Percentiles rank a stretch among this genome's conserved stretches.
phyloP scores from a whole-genome alignment of 2,329 filamentous ascomycete species.

The Microsporum audouinii region DNA sequence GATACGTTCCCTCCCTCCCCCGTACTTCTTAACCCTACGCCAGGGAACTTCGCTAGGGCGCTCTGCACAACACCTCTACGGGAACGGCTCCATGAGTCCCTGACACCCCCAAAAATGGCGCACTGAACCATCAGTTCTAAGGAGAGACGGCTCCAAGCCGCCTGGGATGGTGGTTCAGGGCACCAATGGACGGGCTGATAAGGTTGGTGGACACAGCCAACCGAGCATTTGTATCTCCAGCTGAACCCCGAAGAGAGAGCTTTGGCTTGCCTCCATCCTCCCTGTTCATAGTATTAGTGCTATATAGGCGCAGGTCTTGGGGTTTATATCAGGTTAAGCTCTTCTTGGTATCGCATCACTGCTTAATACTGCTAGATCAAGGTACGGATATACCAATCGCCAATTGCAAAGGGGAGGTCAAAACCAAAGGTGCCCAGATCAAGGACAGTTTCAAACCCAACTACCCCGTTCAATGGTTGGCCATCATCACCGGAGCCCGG shows the following conservation, averaged over 20 bases:
- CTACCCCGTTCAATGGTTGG: not conserved
- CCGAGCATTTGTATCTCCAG: not conserved
- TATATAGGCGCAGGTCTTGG: too few species aligned
- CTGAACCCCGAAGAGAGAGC: not conserved
- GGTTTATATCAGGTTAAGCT: not conserved
- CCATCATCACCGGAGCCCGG: not conserved
- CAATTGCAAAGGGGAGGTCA: too few species aligned
- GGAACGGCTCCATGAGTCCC: not conserved
- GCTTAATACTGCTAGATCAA: not conserved
- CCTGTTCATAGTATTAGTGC: not conserved
- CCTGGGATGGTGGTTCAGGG: not conserved
- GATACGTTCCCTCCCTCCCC: not conserved
- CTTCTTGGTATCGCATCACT: not conserved
- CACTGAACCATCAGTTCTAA: not conserved
- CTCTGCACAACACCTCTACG: not conserved
- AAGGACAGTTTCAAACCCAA: not conserved
- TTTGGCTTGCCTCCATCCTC: not conserved
- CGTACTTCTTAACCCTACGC: not conserved
- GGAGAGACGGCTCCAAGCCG: not conserved
- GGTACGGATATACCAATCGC: not conserved
- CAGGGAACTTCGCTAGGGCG: not conserved
- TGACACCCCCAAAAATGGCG: not conserved
- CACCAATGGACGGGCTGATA: not conserved
- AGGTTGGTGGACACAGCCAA: not conserved
- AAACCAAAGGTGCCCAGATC: not conserved